Percentiles rank a stretch among this genome's conserved stretches.
phyloP scores from a whole-genome alignment of 495 filamentous ascomycete species.

The Penicillium parvum region DNA sequence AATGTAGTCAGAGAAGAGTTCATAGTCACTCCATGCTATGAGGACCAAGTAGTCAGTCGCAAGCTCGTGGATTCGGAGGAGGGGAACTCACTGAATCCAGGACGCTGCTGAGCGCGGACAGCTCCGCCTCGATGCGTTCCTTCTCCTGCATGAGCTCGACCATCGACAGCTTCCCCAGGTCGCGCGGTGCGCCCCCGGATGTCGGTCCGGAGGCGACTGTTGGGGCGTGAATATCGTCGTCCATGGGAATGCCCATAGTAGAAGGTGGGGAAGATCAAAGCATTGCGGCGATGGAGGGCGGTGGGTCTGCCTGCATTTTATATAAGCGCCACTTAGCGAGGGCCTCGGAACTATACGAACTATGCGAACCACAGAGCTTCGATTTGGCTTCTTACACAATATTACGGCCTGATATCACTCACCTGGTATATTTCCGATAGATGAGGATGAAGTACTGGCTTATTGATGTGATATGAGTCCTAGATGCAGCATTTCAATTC shows the following conservation, averaged over 20 bases:
- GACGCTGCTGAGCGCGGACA: slow-evolving; percentile 77
- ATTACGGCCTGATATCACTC: too few relatives aligned
- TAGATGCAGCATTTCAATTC: slow-evolving; percentile 14
- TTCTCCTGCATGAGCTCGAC: slow-evolving; percentile 66
- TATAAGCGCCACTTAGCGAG: slow-evolving; percentile 21
- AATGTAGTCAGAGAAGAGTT: slow-evolving; percentile 79
- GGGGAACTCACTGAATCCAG: slow-evolving; percentile 69
- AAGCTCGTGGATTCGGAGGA: slow-evolving; percentile 1
- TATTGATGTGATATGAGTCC: not conserved
- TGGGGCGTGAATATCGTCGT: slow-evolving; percentile 65
- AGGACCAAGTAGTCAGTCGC: slow-evolving; percentile 9
- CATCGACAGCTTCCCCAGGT: slow-evolving; percentile 57
- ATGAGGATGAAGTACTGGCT: not conserved
- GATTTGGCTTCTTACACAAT: too few relatives aligned
- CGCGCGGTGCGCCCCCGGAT: slow-evolving; percentile 50
- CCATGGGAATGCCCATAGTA: slow-evolving; percentile 53
- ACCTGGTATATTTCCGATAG: not conserved
- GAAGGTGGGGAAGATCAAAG: slow-evolving; percentile 15
- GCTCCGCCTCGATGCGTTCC: slow-evolving; percentile 75
- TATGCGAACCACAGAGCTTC: too few relatives aligned
- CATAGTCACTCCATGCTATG: slow-evolving; percentile 90
- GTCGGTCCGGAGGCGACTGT: slow-evolving; percentile 71
- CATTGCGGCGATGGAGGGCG: slow-evolving; percentile 6
- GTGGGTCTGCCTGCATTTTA: slow-evolving; percentile 20
- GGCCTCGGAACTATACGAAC: slow-evolving; percentile 1